Evolutionary conservation across 257 asterid species (phyloP).

Genomic region (Lavandula angustifolia): DNA sequence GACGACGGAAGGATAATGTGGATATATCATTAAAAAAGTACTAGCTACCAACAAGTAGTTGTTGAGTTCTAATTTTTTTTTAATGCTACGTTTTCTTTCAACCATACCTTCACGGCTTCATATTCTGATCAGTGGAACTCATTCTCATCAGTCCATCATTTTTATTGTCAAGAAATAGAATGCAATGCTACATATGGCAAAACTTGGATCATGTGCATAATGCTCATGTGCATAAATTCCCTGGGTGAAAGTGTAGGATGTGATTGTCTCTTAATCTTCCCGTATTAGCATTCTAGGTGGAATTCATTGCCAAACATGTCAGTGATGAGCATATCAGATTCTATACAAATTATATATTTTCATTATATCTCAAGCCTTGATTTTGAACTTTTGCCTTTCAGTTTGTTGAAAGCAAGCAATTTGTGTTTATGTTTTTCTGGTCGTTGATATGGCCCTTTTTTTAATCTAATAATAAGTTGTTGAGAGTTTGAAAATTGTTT

Average conservation of each 20-base stretch:
- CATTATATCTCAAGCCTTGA: not conserved
- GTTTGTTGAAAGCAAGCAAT: not conserved
- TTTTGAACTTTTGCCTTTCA: not conserved
- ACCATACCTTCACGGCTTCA: not conserved
- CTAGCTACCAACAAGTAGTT: not conserved
- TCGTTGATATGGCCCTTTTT: not conserved
- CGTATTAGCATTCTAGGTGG: not conserved
- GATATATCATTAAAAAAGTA: not conserved
- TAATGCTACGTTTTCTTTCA: not conserved
- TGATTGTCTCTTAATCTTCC: not conserved
- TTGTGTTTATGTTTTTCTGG: not conserved
- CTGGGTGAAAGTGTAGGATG: not conserved
- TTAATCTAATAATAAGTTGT: not conserved
- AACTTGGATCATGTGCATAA: not conserved
- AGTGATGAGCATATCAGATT: not conserved
- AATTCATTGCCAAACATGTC: not conserved
- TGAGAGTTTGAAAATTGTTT: slow-evolving; percentile 17
- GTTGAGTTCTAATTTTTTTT: not conserved
- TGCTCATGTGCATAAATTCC: not conserved
- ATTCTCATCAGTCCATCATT: not conserved
- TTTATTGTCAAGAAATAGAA: not conserved
- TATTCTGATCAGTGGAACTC: not conserved
- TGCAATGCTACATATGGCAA: not conserved
- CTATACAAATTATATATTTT: not conserved
- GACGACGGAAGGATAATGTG: not conserved